Conservation (phyloP, 1,139 yeast species). For the Pneumocystis canis region DNA sequence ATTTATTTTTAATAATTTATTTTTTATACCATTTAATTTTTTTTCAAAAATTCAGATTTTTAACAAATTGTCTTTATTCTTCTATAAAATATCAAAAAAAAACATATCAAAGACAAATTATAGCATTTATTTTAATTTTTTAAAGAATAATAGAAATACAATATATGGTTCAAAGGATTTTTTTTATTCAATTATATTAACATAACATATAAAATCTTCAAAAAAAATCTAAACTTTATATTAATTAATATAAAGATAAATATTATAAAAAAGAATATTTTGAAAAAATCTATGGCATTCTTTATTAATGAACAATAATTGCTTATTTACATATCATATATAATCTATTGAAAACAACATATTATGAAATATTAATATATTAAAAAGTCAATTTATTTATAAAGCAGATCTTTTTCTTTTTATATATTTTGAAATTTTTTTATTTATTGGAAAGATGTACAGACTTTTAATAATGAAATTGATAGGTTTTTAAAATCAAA, state of each 20-base stretch:
- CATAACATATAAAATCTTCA: not conserved
- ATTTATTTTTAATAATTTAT: not conserved
- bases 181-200: not conserved
- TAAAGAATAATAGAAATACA: not conserved
- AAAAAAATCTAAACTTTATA: not conserved
- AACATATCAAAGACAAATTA: not conserved
- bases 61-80: not conserved
- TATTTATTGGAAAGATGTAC: not conserved
- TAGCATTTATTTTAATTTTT: not conserved
- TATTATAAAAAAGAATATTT: not conserved
- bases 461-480: not conserved
- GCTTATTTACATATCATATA: not conserved
- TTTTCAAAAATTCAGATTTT: not conserved
- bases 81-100: not conserved
- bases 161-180: not conserved
- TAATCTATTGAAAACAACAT: not conserved
- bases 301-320: not conserved
- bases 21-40: not conserved
- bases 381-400: not conserved
- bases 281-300: too few relatives aligned
- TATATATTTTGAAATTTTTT: not conserved
- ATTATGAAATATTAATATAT: not conserved
- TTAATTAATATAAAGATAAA: not conserved
- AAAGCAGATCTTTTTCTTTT: not conserved
- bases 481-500: not conserved